These are phyloP conservation scores for Dictyostelium purpureum DNA, from an alignment of 78 protist genomes.

Conservation along the genomic window DNA sequence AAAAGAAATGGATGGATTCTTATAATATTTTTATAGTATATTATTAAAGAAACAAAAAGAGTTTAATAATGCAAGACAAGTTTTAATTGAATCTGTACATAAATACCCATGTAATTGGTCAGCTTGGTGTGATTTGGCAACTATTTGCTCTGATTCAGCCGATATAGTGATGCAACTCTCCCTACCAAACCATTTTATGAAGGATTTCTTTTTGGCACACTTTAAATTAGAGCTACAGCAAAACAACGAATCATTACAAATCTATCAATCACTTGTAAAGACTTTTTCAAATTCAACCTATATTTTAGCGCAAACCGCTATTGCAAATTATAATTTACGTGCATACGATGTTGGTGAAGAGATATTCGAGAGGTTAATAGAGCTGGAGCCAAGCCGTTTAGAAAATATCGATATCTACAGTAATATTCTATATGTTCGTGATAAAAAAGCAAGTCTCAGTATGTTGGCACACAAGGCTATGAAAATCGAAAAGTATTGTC, in stretches of 20 bases:
- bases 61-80: not conserved
- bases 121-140: slow-evolving; percentile 75
- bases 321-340: slow-evolving; percentile 81
- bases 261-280: slow-evolving; percentile 49
- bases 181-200: slow-evolving; percentile 67
- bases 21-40: slow-evolving; percentile 37
- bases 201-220: slow-evolving; percentile 87
- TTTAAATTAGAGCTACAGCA: slow-evolving; percentile 60
- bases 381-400: slow-evolving; percentile 87
- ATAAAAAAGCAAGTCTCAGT: slow-evolving; percentile 52
- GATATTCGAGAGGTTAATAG: slow-evolving; percentile 65
- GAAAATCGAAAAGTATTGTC: slow-evolving; percentile 89
- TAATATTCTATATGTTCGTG: slow-evolving; percentile 95
- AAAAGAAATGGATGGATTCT: slow-evolving; percentile 43
- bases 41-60: slow-evolving; percentile 25
- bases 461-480: slow-evolving; percentile 82
- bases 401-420: slow-evolving; percentile 92
- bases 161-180: slow-evolving; percentile 13
- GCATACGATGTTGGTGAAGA: slow-evolving; percentile 80
- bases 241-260: slow-evolving; percentile 37
- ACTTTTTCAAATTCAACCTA: slow-evolving; percentile 66
- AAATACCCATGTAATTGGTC: slow-evolving; percentile 83
- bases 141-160: slow-evolving; percentile 27
- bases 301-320: slow-evolving; percentile 83
- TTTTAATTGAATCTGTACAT: slow-evolving; percentile 29